Evolutionary conservation across 257 asterid genomes (phyloP).

Genomic region (Echites panduratus): DNA sequence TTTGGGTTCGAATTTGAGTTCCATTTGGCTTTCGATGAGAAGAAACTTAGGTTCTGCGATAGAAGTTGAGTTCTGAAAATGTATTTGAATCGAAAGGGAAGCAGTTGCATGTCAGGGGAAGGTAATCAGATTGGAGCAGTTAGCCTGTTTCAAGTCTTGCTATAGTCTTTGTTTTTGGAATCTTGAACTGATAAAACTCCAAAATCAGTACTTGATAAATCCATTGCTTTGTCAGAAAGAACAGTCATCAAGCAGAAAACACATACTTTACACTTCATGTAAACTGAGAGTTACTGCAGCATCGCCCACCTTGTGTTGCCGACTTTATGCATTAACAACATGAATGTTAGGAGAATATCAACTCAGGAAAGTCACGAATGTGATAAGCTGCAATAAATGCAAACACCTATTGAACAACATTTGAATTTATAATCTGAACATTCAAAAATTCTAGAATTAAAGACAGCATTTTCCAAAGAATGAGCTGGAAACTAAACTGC

Average conservation of each 20-base stretch:
- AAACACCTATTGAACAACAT: not conserved
- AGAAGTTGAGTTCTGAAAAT: conserved; percentile 4
- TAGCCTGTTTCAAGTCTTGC: not conserved
- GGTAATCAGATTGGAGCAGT: not conserved
- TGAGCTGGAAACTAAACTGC: not conserved
- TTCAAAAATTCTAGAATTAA: not conserved
- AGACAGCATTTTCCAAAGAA: not conserved
- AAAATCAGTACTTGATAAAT: conserved; percentile 1
- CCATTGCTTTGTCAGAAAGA: not conserved
- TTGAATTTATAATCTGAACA: not conserved
- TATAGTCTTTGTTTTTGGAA: not conserved
- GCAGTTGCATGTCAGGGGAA: conserved; percentile 9
- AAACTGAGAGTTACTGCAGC: not conserved
- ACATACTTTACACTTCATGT: not conserved
- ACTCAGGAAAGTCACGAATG: not conserved
- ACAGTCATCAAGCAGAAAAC: not conserved
- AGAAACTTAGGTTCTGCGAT: not conserved
- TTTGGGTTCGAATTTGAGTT: conserved; percentile 48
- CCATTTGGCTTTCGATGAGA: conserved; percentile 53
- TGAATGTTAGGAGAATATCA: not conserved
- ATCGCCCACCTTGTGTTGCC: not conserved
- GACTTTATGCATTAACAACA: not conserved
- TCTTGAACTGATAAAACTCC: not conserved
- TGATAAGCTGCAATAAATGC: not conserved
- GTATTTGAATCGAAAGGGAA: not conserved